Evolutionary conservation across 2,329 filamentous ascomycete species (phyloP), one percentile per base, ranked within the genome.

Genomic region (Xylariales sp.): DNA sequence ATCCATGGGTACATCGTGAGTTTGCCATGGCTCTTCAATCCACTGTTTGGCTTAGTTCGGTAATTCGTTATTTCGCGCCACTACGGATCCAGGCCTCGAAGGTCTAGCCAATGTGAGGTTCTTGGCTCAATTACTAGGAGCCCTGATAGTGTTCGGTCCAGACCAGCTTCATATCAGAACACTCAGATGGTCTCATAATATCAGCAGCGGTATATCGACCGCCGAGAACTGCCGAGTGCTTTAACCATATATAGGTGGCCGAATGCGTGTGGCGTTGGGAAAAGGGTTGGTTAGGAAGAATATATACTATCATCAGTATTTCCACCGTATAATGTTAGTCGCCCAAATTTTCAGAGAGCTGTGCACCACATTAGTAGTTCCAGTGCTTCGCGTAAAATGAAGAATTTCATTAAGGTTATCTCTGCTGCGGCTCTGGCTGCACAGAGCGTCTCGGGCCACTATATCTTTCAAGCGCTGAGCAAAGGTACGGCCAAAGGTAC

Each of bases 381-480:
- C 12, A 46, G 1, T 62, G 34, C 32, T 32, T 16, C 43, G 3
- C n/a, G 23, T 48, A 68, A 63, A 53, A 82, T 81, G 80, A 78
- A 76, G 74, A 69, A 69, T 67, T 43, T 77, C 69, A 45, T 75
- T 53, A 69, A 73, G 52, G 49, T 76, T 62, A 67, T 75, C 5
- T 75, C 75, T 34, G 67, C 68, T 30, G 73, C 78, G 45, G 74
- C 78, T 28, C 71, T 81, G 30, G 77, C 74, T 45, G 75, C 75
- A 4, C 74, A 77, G 67, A 69, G 77, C 18, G 80, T 74, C 9
- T 78, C 78, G 3, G 80, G 73, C 1, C 80, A 82, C 70, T 82
- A 82, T 75, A 81, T 82, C 71, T 82, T 81, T 73, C 77, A 81
- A 67, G 71, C 80, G 39, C 69, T 82, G 45, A 68, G 73, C 8